Conservation (phyloP, 2,329 filamentous ascomycete species). For the Apiospora kogelbergensis region DNA sequence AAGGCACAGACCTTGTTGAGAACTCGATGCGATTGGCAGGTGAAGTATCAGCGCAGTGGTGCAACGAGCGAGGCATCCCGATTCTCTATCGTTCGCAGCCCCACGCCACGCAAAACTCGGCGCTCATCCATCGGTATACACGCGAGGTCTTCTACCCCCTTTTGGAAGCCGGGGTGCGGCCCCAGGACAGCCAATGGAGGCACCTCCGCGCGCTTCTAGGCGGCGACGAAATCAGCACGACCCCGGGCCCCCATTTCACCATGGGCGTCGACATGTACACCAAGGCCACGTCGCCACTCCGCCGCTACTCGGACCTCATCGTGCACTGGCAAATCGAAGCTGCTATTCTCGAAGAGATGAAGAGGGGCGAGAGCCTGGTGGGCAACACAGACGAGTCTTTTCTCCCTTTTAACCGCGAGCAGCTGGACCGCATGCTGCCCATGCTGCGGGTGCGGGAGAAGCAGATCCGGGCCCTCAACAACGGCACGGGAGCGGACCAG, state of each 20-base stretch:
- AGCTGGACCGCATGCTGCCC: slow-evolving; percentile 47
- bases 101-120: slow-evolving; percentile 38
- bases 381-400: slow-evolving; percentile 32
- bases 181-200: slow-evolving; percentile 30
- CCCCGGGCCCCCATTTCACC: slow-evolving; percentile 54
- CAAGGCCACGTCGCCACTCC: slow-evolving; percentile 66
- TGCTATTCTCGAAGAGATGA: slow-evolving; percentile 48
- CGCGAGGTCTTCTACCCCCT: slow-evolving; percentile 39
- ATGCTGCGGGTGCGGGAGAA: slow-evolving; percentile 54
- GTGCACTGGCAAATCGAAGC: slow-evolving; percentile 68
- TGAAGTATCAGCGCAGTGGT: slow-evolving; percentile 62
- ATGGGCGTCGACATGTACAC: slow-evolving; percentile 61
- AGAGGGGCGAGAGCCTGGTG: slow-evolving; percentile 33
- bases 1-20: slow-evolving; percentile 40
- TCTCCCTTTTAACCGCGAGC: slow-evolving; percentile 45
- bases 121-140: slow-evolving; percentile 37
- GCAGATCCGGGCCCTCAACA: slow-evolving; percentile 44
- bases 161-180: slow-evolving; percentile 34
- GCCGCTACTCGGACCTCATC: slow-evolving; percentile 62
- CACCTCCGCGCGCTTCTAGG: slow-evolving; percentile 44
- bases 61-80: slow-evolving; percentile 54
- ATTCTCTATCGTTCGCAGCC: slow-evolving; percentile 58
- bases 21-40: slow-evolving; percentile 62
- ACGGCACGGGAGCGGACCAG: slow-evolving; percentile 43
- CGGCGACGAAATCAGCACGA: slow-evolving; percentile 50